These are phyloP conservation scores for Exophiala calicioides DNA, from an alignment of 2,329 filamentous ascomycete genomes.

Conservation along the genomic window DNA sequence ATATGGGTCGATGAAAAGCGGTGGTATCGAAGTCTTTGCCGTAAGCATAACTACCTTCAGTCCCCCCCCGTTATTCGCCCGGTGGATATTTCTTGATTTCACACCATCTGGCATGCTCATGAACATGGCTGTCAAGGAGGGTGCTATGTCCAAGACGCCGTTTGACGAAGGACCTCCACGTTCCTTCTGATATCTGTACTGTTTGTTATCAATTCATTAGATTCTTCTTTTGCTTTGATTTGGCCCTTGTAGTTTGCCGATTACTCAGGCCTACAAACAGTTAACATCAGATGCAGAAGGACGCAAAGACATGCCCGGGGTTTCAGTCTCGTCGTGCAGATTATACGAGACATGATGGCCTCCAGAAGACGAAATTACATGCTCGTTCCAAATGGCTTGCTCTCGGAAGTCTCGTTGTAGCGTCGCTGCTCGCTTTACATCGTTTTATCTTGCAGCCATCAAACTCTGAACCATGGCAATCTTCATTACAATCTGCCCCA, in stretches of 20 bases:
- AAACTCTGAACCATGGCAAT: background rate
- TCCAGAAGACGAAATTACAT: background rate
- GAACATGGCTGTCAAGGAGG: background rate
- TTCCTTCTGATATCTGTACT: background rate
- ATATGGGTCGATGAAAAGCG: constrained; percentile 1
- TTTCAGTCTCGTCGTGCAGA: background rate
- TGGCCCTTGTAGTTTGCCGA: background rate
- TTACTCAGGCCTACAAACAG: background rate
- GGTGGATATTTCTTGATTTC: background rate
- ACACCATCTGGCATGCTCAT: background rate
- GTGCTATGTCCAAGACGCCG: background rate
- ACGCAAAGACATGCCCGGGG: background rate
- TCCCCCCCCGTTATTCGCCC: background rate
- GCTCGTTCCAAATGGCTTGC: background rate
- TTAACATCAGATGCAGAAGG: background rate
- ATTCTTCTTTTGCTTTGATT: background rate
- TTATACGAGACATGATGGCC: background rate
- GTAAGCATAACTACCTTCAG: background rate
- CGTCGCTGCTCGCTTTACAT: constrained; percentile 1
- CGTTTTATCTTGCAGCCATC: constrained; percentile 1
- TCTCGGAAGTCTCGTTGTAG: constrained; percentile 3
- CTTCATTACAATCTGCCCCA: background rate
- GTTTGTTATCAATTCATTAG: background rate
- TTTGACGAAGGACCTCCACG: background rate
- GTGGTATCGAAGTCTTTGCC: background rate